phyloP scores from a whole-genome alignment of 1,284 basidiomycete genomes.

The Irpex sp. region DNA sequence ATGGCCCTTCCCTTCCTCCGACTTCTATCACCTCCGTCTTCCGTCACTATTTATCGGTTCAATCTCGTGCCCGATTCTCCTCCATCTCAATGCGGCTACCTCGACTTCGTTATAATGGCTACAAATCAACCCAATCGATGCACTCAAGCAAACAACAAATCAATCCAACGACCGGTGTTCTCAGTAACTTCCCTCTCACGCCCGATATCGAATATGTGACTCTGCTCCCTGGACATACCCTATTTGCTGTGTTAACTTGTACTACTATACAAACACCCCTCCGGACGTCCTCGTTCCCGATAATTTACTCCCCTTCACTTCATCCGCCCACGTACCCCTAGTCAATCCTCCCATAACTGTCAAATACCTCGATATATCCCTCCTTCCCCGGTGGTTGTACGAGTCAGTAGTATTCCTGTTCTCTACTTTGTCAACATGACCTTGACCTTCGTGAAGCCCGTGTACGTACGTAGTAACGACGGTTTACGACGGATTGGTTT shows the following conservation, averaged over 20 bases:
- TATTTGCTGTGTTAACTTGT: not conserved
- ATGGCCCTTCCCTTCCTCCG: not conserved
- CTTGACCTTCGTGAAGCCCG: no score
- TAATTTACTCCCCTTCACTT: not conserved
- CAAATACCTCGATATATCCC: no score
- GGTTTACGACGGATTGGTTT: not conserved
- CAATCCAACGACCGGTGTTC: not conserved
- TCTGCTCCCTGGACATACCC: constrained; percentile 1
- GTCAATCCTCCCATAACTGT: not conserved
- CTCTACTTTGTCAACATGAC: no score
- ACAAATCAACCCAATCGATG: not conserved
- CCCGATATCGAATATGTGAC: not conserved
- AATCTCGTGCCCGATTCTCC: not conserved
- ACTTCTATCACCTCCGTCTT: not conserved
- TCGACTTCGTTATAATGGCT: not conserved
- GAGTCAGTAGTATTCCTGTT: no score
- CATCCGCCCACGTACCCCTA: not conserved
- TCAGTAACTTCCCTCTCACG: not conserved
- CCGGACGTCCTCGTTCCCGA: not conserved
- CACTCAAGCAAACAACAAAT: not conserved
- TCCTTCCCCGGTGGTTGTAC: no score
- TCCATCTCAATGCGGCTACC: not conserved
- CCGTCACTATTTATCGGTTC: not conserved
- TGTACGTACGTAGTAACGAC: no score
- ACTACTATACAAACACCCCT: not conserved